These are phyloP conservation scores for Cercospora nicotianae DNA, from an alignment of 2,329 filamentous ascomycete genomes.

Conservation along the genomic window DNA sequence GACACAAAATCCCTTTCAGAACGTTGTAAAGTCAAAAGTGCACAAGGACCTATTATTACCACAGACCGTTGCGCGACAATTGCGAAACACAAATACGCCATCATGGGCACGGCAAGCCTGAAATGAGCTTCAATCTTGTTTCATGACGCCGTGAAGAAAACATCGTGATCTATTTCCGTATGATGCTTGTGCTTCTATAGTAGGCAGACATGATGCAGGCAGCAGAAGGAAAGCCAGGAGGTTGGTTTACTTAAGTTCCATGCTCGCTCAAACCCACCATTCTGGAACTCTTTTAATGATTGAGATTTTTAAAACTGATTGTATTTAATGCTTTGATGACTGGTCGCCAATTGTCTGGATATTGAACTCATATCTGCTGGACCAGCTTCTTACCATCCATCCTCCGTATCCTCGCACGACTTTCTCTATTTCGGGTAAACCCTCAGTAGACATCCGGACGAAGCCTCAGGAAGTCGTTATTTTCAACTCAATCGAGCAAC, in stretches of 20 bases:
- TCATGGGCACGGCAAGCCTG: neutral
- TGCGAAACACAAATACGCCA: neutral
- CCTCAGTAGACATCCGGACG: neutral
- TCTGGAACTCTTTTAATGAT: neutral
- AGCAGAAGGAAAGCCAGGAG: neutral
- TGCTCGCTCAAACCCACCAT: neutral
- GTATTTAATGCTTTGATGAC: neutral
- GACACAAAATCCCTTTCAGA: neutral
- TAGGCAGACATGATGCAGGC: neutral
- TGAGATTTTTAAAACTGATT: neutral
- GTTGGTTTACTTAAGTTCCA: neutral
- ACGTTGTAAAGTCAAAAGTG: neutral
- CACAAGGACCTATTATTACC: neutral
- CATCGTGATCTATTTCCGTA: neutral
- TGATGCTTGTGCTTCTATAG: no score
- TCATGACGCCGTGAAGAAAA: neutral
- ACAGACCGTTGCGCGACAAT: neutral
- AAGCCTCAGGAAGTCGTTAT: neutral
- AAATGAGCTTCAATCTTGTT: neutral
- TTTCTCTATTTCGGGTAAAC: neutral
- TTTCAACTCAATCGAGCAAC: neutral
- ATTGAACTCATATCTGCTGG: no score
- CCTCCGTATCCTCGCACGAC: neutral
- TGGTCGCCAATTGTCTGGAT: neutral
- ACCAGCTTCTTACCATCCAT: no score